Evolutionary conservation across 176 grass and related monocot genomes (phyloP).

Genomic region (Poa annua): DNA sequence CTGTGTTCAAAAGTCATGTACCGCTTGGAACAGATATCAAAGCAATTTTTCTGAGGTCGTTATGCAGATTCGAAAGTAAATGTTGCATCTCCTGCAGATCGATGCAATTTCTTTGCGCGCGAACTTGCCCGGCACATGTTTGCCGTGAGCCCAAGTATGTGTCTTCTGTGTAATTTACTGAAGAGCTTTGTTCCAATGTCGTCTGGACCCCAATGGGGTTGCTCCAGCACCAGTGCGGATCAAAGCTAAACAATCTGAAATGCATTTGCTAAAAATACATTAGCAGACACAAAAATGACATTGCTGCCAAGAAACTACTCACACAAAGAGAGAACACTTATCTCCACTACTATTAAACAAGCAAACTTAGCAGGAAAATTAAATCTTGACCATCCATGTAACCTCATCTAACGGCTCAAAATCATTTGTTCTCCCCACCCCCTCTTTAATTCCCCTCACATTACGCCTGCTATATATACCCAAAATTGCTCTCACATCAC

Average conservation of each 20-base stretch:
- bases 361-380: no score
- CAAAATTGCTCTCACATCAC: no score
- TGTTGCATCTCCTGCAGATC: neutral
- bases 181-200: neutral
- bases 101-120: neutral
- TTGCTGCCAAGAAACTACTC: neutral
- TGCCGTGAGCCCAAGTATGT: neutral
- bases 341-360: no score
- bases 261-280: neutral
- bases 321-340: neutral
- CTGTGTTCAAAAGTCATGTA: constrained; percentile 23
- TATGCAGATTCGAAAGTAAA: constrained; percentile 8
- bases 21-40: neutral
- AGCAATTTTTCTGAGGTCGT: neutral
- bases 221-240: no score
- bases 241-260: no score
- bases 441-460: no score
- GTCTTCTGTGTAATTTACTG: neutral
- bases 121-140: neutral
- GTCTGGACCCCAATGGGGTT: no score
- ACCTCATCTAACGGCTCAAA: no score
- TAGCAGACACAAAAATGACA: neutral
- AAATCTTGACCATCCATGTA: no score
- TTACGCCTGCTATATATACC: no score
- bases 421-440: no score